Evolutionary conservation across 495 filamentous ascomycete species (phyloP), one percentile per base, ranked within the genome.

Genomic region (Hypomontagnella submonticulosa): DNA sequence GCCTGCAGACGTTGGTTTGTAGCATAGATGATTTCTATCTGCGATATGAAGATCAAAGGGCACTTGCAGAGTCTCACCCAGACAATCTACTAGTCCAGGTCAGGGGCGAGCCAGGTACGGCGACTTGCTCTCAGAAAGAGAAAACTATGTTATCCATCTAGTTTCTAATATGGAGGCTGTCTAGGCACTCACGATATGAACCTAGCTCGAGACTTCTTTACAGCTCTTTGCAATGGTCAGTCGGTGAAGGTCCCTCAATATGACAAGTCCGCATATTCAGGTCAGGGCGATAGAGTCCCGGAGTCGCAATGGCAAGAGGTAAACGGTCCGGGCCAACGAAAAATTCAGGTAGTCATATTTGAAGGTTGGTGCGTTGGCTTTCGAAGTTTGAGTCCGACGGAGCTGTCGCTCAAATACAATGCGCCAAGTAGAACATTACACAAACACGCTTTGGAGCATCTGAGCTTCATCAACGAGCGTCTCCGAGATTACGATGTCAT

Each of bases 281-380:
- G 94, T 8, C 81, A 88, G 49, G 95, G 95, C 6, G 94, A 97
- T 76, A 89, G 93, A 13, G 76, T 85, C 2, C 84, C 87, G 0
- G 73, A 79, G 34, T 76, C 69, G 3, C 61, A 81, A 44, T 96
- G 92, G 91, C 69, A 81, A 44, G 71, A 72, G 0, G 84, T 91
- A 19, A 92, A 92, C 76, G 69, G 59, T 12, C 82, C 83, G 8
- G 81, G 76, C 1, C 76, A 80, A 50, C 58, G 77, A 11, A 79
- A 75, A 36, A 76, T 91, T 20, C 80, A 87, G 57, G 83, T 90
- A 16, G 81, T 97, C 1, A 85, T 98, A 42, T 88, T 98, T 56
- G 94, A 98, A 72, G 94, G 94, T 12, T 98, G 94, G 94, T 87
- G 90, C 76, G 89, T 97, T 32, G 94, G 93, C 1, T 97, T 98